phyloP scores from a whole-genome alignment of 306 rosid species.

The Rubus idaeus region DNA sequence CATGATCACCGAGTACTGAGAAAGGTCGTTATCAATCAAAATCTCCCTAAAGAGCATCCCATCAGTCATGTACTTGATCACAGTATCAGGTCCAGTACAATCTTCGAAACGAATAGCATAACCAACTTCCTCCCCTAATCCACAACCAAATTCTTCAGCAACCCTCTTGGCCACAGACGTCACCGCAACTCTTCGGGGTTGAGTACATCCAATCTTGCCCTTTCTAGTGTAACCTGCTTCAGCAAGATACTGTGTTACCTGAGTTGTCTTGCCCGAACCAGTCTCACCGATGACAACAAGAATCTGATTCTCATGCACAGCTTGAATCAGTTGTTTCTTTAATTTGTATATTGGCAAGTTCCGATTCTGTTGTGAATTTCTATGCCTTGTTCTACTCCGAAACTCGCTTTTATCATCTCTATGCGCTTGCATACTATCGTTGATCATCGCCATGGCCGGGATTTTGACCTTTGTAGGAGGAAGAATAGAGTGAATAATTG shows the following conservation, averaged over 20 bases:
- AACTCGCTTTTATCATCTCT: conserved; percentile 21
- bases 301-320: conserved; percentile 79
- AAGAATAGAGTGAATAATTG: conserved; percentile 65
- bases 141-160: conserved; percentile 86
- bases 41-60: conserved; percentile 86
- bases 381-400: conserved; percentile 38
- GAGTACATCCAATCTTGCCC: conserved; percentile 90
- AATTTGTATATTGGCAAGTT: conserved; percentile 81
- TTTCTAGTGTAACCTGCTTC: conserved; percentile 75
- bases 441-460: background rate
- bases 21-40: conserved; percentile 66
- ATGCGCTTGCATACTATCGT: background rate
- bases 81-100: conserved; percentile 80
- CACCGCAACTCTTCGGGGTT: conserved; percentile 93
- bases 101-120: conserved; percentile 86
- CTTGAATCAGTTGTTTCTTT: conserved; percentile 75
- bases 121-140: conserved; percentile 90
- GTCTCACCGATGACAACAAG: conserved; percentile 90
- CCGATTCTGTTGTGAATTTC: conserved; percentile 55
- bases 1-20: conserved; percentile 82
- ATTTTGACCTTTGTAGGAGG: conserved; percentile 44
- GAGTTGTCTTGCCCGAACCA: conserved; percentile 93
- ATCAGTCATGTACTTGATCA: conserved; percentile 90
- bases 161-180: conserved; percentile 91
- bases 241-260: conserved; percentile 86